Conservation (phyloP, 768 basidiomycete species). For the Lyophyllum semitale region DNA sequence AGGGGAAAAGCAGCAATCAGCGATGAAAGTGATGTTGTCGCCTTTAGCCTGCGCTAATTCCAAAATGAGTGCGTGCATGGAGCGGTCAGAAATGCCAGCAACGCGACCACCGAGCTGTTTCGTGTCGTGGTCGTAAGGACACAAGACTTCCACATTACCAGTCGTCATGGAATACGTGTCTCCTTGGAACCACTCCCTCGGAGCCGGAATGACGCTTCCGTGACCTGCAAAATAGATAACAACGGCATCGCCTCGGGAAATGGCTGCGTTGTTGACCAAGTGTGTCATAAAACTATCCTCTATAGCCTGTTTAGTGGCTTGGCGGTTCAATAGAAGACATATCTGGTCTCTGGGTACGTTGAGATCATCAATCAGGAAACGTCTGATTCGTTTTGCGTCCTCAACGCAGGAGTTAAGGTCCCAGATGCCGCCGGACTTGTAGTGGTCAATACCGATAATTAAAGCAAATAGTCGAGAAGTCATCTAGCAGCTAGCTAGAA, state of each 20-base stretch:
- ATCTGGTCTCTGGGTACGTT: constrained; percentile 62
- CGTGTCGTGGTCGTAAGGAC: constrained; percentile 67
- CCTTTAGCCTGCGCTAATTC: constrained; percentile 61
- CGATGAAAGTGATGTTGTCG: constrained; percentile 67
- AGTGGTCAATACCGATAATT: constrained; percentile 69
- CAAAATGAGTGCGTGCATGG: constrained; percentile 59
- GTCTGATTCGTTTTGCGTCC: constrained; percentile 60
- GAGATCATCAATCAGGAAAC: constrained; percentile 58
- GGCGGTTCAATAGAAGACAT: constrained; percentile 53
- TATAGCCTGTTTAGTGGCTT: constrained; percentile 63
- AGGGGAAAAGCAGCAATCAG: constrained; percentile 66
- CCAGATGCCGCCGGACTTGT: constrained; percentile 66
- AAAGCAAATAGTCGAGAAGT: constrained; percentile 57
- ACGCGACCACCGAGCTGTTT: constrained; percentile 45
- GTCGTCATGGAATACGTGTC: constrained; percentile 17
- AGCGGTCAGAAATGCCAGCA: constrained; percentile 69
- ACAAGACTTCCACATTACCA: constrained; percentile 55
- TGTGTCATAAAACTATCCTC: constrained; percentile 64
- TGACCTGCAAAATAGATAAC: constrained; percentile 77
- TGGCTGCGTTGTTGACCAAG: constrained; percentile 60
- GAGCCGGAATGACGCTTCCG: constrained; percentile 59
- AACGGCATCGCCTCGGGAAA: constrained; percentile 64
- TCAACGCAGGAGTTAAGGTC: constrained; percentile 66
- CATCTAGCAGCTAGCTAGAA: constrained; percentile 16
- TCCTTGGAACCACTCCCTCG: constrained; percentile 54